Base-by-base conservation (phyloP, 2,329 filamentous ascomycete genomes). In the Tricladium varicosporioides region DNA sequence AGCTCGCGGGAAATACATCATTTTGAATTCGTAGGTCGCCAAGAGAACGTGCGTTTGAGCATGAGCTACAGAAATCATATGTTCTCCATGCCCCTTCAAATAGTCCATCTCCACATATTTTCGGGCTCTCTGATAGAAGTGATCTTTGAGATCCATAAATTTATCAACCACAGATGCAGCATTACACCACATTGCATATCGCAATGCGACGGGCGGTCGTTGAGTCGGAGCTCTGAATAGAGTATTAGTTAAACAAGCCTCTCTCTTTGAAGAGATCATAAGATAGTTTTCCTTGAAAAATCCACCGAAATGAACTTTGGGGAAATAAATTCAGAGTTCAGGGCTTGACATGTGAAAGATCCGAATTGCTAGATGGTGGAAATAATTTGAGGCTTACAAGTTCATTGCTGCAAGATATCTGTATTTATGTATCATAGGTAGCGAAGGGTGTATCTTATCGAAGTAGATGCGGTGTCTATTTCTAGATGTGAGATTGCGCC, bases 141-240 rank as follows among this genome's bases (percentile, higher is more conserved):
- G 84, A 53, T 92, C 88, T 68, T 92, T 91, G 13, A 96, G 74
- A 53, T 84, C 83, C 33, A 81, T 78, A 70, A 90, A 97, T 69
- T 92, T 94, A 57, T 96, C 91, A 2, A 84, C 86, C 45, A 92
- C 82, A 5, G 90, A 88, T 60, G 91, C 92, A n/a, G 93, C 92
- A 67, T 92, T 76, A n/a, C 88, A 90, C 93, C 93, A 97, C 80
- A 97, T 95, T 54, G 90, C 91, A 74, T 99, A 99, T 65, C 94
- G 86, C 50, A 99, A 76, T 63, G 89, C 91, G 31, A 96, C 85
- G 0, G 93, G 91, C 1, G 94, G 93, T 22, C 93, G 85, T 76
- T 92, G 87, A 60, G 86, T 86, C 15, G 91, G 91, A n/a, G 91
- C 84, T 53, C 83, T 86, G 59, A 13, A n/a, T 27, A 14, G 22